Conservation (phyloP, 2,329 filamentous ascomycete species). For the Gaeumannomyces sp. region DNA sequence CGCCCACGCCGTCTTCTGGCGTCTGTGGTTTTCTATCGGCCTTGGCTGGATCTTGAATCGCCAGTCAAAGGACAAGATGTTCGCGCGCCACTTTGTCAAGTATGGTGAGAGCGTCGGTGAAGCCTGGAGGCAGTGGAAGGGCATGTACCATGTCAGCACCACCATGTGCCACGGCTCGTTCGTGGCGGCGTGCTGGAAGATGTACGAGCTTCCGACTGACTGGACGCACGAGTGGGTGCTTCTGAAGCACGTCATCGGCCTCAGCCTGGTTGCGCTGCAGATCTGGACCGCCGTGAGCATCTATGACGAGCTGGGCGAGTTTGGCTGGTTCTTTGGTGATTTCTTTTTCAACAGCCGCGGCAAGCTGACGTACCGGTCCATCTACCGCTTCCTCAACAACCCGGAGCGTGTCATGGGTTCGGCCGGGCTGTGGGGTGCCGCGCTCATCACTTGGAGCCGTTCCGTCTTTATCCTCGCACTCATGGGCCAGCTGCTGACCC, state of each 20-base stretch:
- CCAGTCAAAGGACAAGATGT: conserved; percentile 86
- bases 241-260: conserved; percentile 80
- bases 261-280: conserved; percentile 75
- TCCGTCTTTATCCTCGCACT: conserved; percentile 83
- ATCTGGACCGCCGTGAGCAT: conserved; percentile 90
- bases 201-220: conserved; percentile 81
- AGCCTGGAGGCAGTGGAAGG: conserved; percentile 98
- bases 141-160: conserved; percentile 88
- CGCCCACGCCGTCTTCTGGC: conserved; percentile 72
- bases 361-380: conserved; percentile 91
- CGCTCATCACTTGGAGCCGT: conserved; percentile 85
- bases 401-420: conserved; percentile 90
- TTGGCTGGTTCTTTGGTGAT: conserved; percentile 98
- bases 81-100: conserved; percentile 97
- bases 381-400: conserved; percentile 97
- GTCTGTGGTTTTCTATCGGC: conserved; percentile 86
- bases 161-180: conserved; percentile 85
- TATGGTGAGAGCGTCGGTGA: conserved; percentile 86
- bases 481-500: conserved; percentile 74
- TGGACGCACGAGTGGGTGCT: conserved; percentile 84
- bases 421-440: conserved; percentile 91
- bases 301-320: conserved; percentile 92
- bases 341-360: conserved; percentile 92
- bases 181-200: conserved; percentile 88
- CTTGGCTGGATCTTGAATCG: conserved; percentile 77